Percentiles rank a stretch among this genome's conserved stretches.
Conservation (phyloP, 2,329 filamentous ascomycete genomes). For the Pseudocercospora macadamiae region DNA sequence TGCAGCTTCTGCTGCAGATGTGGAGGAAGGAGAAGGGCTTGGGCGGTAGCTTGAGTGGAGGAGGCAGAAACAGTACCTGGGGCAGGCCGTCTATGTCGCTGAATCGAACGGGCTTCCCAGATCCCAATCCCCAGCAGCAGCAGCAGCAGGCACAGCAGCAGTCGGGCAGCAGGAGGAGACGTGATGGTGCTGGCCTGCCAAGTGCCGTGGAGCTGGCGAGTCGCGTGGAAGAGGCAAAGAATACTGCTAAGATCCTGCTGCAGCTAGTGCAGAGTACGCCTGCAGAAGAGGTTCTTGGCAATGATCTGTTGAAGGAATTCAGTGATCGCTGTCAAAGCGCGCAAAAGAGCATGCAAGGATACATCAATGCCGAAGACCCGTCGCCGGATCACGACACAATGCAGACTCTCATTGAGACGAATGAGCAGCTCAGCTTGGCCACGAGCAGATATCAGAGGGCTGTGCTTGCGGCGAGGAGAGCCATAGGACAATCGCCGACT, state of each 20-base stretch:
- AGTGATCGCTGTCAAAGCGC: slow-evolving; percentile 81
- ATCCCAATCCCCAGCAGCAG: slow-evolving; percentile 4
- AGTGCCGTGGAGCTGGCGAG: slow-evolving; percentile 75
- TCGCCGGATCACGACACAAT: slow-evolving; percentile 90
- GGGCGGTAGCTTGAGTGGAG: slow-evolving; percentile 26
- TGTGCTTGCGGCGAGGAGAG: slow-evolving; percentile 62
- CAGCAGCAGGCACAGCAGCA: neutral
- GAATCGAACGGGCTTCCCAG: neutral
- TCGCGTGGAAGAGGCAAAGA: slow-evolving; percentile 85
- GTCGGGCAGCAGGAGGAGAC: slow-evolving; percentile 6
- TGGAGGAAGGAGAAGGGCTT: slow-evolving; percentile 81
- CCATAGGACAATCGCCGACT: slow-evolving; percentile 36
- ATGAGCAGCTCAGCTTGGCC: slow-evolving; percentile 83
- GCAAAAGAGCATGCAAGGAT: slow-evolving; percentile 78
- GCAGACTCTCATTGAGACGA: slow-evolving; percentile 89
- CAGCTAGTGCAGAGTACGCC: slow-evolving; percentile 89
- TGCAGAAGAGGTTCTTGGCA: slow-evolving; percentile 70
- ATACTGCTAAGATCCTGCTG: slow-evolving; percentile 86
- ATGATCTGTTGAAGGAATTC: slow-evolving; percentile 94
- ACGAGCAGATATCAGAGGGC: slow-evolving; percentile 84
- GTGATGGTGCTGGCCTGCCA: slow-evolving; percentile 51
- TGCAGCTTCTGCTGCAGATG: slow-evolving; percentile 75
- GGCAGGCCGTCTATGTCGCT: neutral
- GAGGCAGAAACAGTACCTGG: slow-evolving; percentile 7
- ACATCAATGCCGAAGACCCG: slow-evolving; percentile 79